Base-by-base conservation (phyloP, 2,329 filamentous ascomycete species). In the Xylogone sp. region DNA sequence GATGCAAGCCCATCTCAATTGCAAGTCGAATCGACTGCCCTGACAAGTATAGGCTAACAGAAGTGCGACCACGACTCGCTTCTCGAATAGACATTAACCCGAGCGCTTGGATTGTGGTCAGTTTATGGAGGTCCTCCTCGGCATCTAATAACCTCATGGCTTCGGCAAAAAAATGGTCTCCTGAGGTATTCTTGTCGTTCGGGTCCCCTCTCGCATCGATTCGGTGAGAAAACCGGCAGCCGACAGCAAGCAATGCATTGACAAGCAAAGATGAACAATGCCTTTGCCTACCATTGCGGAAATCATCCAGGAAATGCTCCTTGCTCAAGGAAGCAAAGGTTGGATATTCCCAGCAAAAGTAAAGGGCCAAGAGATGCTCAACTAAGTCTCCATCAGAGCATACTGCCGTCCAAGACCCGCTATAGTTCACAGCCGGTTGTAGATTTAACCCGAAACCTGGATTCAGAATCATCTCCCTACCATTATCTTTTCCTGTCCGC, bases 281-380 rank as follows among this genome's bases (percentile, higher is more conserved):
- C 43, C 53, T 52, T 16, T 34, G 45, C 21, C 50, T 57, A 1
- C 62, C 62, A 6, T 21, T 43, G 31, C 47, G 46, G 44, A 54
- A 61, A 27, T 52, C 58, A 12, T 46, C 46, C n/a, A 59, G 19
- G 29, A 61, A 61, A 45, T 58, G 56, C 24, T 59, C 54, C 44
- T 61, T 56, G 84, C 84, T 87, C 44, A 90, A 75, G 4, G 86
- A 81, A 1, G 84, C 81, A 68, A 88, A 88, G 18, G 85, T 88
- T 2, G 86, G 84, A 64, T 90, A 88, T 58, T 86, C 81, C 79
- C 86, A 90, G 69, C 83, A 86, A 56, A 88, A 88, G 67, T 88
- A 88, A 24, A 88, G 71, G 0, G 78, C 75, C 44, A 88, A 67
- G 9, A 88, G 73, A 58, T 84, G 83, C 55, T 83, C 75, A 1